These are phyloP conservation scores for Eimeria nieschulzi DNA, from an alignment of 169 alveolate genomes.

Conservation along the genomic window DNA sequence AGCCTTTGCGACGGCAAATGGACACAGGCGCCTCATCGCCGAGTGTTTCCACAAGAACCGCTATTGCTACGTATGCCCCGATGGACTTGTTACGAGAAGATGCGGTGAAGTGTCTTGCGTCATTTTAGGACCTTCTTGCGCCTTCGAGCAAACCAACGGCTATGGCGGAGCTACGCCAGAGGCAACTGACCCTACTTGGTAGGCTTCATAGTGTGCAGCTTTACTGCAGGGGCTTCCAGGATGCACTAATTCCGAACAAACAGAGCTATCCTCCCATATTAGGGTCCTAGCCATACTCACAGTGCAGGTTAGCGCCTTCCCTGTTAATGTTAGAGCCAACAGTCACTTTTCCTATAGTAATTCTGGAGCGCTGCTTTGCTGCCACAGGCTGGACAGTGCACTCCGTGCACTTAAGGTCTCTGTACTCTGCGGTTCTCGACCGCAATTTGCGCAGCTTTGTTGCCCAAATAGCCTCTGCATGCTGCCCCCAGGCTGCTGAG, in stretches of 20 bases:
- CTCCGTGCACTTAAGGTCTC: conserved; percentile 69
- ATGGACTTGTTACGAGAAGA: background rate
- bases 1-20: conserved; percentile 3
- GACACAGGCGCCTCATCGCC: background rate
- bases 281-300: too few relatives aligned
- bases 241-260: too few relatives aligned
- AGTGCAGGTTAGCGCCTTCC: too few relatives aligned
- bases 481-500: conserved; percentile 55
- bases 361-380: too few relatives aligned
- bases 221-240: too few relatives aligned
- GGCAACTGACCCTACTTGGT: conserved; percentile 74
- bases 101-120: background rate
- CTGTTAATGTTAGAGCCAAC: too few relatives aligned
- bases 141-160: conserved; percentile 71
- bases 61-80: too few relatives aligned
- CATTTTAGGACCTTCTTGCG: conserved; percentile 55
- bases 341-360: too few relatives aligned
- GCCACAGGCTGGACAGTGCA: conserved; percentile 76
- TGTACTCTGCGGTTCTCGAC: conserved; percentile 55
- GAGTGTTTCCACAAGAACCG: background rate
- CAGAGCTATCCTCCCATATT: too few relatives aligned
- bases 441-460: conserved; percentile 58
- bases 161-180: conserved; percentile 74
- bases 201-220: background rate
- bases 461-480: conserved; percentile 55